phyloP scores from a whole-genome alignment of 495 filamentous ascomycete genomes.

The Penicillium steckii region DNA sequence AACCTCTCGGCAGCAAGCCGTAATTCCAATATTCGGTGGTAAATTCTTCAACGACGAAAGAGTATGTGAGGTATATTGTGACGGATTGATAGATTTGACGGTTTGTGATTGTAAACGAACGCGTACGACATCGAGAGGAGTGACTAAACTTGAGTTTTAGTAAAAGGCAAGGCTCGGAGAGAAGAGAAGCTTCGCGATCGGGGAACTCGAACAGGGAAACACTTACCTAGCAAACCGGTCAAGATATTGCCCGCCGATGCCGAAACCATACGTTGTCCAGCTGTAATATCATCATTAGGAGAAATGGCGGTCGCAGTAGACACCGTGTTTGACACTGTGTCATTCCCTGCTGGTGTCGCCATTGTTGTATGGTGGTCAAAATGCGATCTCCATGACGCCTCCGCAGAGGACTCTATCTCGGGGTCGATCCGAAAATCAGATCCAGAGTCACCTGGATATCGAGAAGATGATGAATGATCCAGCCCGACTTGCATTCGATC shows the following conservation, averaged over 20 bases:
- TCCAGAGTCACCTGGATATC: conserved; percentile 5
- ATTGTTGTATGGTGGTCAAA: conserved; percentile 36
- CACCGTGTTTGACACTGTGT: conserved; percentile 13
- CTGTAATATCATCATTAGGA: conserved; percentile 58
- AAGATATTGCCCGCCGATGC: conserved; percentile 87
- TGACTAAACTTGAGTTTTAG: conserved; percentile 59
- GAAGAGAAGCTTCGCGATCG: conserved; percentile 3
- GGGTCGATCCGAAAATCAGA: conserved; percentile 3
- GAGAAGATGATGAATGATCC: conserved; percentile 12
- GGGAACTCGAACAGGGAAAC: neutral
- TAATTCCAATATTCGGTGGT: conserved; percentile 81
- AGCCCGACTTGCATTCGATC: conserved; percentile 21
- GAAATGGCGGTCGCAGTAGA: conserved; percentile 18
- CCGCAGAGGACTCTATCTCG: conserved; percentile 17
- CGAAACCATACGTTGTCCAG: conserved; percentile 88
- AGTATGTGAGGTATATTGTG: conserved; percentile 46
- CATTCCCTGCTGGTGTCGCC: conserved; percentile 34
- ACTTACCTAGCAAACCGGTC: conserved; percentile 82
- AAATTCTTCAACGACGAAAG: conserved; percentile 61
- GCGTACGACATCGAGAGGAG: conserved; percentile 93
- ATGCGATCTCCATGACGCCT: conserved; percentile 37
- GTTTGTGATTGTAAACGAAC: conserved; percentile 90
- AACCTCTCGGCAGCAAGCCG: conserved; percentile 93
- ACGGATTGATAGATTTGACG: conserved; percentile 31
- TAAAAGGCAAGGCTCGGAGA: neutral